Evolutionary conservation across 176 grass and related monocot species (phyloP).

Genomic region (Thinopyrum elongatum): DNA sequence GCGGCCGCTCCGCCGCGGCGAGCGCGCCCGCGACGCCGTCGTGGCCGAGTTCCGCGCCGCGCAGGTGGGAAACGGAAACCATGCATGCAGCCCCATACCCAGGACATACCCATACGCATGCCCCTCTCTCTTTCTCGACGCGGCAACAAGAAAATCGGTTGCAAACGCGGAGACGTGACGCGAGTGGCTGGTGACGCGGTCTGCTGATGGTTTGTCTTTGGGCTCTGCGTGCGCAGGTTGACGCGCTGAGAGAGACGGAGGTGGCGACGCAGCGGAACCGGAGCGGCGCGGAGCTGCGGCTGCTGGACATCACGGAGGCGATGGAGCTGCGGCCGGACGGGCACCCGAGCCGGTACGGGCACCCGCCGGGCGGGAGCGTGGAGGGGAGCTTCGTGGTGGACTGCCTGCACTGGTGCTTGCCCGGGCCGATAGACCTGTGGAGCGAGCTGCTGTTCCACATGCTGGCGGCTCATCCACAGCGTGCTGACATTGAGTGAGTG

Average conservation of each 20-base stretch:
- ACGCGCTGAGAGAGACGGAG: conserved; percentile 30
- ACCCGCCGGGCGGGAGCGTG: conserved; percentile 47
- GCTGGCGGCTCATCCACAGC: conserved; percentile 18
- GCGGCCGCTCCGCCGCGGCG: conserved; percentile 30
- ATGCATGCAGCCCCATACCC: background rate
- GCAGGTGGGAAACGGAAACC: background rate
- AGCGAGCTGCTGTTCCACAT: conserved; percentile 54
- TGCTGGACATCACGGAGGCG: conserved; percentile 63
- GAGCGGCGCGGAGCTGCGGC: conserved; percentile 15
- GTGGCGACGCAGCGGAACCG: conserved; percentile 9
- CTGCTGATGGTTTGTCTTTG: background rate
- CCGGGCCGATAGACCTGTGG: conserved; percentile 68
- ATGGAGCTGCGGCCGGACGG: conserved; percentile 77
- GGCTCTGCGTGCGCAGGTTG: background rate
- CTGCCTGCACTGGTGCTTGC: conserved; percentile 79
- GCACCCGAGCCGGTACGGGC: conserved; percentile 68
- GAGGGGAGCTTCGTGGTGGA: conserved; percentile 47
- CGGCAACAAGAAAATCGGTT: background rate
- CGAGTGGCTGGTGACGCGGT: background rate
- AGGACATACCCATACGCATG: background rate
- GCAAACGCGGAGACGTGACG: background rate
- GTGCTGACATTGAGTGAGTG: too few relatives aligned
- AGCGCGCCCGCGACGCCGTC: conserved; percentile 25
- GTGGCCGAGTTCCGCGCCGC: conserved; percentile 47
- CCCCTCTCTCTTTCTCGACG: too few relatives aligned